phyloP scores from a whole-genome alignment of 2,329 filamentous ascomycete species.

The Fusarium falciforme region DNA sequence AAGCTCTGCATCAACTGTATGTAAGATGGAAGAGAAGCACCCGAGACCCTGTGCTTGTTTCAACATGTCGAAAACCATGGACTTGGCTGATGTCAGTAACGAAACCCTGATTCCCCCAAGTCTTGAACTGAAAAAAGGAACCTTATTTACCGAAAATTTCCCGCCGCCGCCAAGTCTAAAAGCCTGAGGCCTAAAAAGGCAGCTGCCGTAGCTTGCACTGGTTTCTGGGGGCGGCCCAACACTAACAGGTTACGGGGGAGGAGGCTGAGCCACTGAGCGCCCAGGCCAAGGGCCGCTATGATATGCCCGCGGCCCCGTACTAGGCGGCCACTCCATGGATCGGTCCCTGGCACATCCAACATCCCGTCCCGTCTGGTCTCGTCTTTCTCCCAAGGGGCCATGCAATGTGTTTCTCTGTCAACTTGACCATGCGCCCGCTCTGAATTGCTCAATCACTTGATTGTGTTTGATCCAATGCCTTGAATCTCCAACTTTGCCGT shows the following conservation, averaged over 20 bases:
- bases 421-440: conserved; percentile 40
- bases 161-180: conserved; percentile 34
- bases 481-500: conserved; percentile 36
- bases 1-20: neutral
- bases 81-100: conserved; percentile 1
- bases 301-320: conserved; percentile 14
- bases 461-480: conserved; percentile 41
- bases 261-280: conserved; percentile 41
- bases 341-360: conserved; percentile 31
- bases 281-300: conserved; percentile 26
- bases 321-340: conserved; percentile 1
- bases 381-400: conserved; percentile 37
- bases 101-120: neutral
- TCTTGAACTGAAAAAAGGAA: neutral
- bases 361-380: conserved; percentile 30
- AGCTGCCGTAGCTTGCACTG: conserved; percentile 17
- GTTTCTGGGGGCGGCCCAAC: conserved; percentile 9
- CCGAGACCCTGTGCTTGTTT: neutral
- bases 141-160: conserved; percentile 40
- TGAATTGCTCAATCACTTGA: conserved; percentile 38
- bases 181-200: conserved; percentile 34
- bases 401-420: conserved; percentile 43
- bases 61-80: neutral
- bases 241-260: conserved; percentile 4
- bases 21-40: neutral